These are phyloP conservation scores for Ophiostoma perfectum DNA, from an alignment of 2,329 filamentous ascomycete species.

Conservation along the genomic window DNA sequence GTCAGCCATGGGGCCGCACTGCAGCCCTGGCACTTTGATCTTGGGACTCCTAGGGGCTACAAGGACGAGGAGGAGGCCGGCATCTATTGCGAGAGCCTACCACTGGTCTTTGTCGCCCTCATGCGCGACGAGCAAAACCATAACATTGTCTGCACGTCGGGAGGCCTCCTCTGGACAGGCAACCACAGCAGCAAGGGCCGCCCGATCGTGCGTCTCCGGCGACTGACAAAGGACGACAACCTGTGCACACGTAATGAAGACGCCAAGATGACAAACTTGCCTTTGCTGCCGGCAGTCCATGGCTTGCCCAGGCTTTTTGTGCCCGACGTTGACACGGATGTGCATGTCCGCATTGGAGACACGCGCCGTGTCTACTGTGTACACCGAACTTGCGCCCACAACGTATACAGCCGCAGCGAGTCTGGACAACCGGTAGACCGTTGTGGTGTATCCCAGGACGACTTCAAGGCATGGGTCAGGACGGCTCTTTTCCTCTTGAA, in stretches of 20 bases:
- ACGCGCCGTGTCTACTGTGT: not conserved
- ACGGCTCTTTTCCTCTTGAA: too few species aligned
- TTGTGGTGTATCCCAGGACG: too few species aligned
- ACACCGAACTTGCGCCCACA: not conserved
- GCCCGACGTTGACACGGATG: slow-evolving; percentile 9
- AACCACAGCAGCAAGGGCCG: slow-evolving; percentile 11
- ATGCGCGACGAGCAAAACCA: slow-evolving; percentile 6
- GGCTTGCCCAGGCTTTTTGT: not conserved
- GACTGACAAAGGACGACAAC: not conserved
- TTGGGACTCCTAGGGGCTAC: not conserved
- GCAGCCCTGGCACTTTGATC: slow-evolving; percentile 13
- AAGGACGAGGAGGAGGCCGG: not conserved
- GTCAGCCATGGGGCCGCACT: not conserved
- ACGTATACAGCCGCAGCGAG: not conserved
- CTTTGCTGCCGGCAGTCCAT: too few species aligned
- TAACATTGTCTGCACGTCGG: slow-evolving; percentile 10
- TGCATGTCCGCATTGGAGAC: slow-evolving; percentile 3
- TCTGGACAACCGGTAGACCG: too few species aligned
- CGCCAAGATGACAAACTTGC: too few species aligned
- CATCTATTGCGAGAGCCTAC: slow-evolving; percentile 11
- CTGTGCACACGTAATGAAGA: not conserved
- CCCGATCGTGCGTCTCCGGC: slow-evolving; percentile 1
- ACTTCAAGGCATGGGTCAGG: too few species aligned
- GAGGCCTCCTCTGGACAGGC: slow-evolving; percentile 7
- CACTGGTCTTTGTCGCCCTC: not conserved